Percentiles rank a stretch among this genome's conserved stretches.
phyloP scores from a whole-genome alignment of 2,329 filamentous ascomycete species.

The Phymatotrichopsis omnivora region DNA sequence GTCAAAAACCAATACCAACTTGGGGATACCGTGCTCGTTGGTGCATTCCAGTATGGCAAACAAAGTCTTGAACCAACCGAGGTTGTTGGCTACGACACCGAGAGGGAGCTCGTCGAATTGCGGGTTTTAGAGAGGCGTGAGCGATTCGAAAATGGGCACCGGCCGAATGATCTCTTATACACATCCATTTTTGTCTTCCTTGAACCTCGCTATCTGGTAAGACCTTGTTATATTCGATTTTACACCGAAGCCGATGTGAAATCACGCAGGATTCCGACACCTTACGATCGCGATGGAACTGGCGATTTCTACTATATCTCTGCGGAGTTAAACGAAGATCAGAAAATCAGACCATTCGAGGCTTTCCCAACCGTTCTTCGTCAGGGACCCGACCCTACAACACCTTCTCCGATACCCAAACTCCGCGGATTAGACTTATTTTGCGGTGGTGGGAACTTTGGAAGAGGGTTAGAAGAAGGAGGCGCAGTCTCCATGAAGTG shows the following conservation, averaged over 20 bases:
- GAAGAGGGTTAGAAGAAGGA: constrained; percentile 63
- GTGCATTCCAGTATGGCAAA: constrained; percentile 32
- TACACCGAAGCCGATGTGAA: constrained; percentile 25
- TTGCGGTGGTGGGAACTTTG: constrained; percentile 68
- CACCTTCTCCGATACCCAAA: constrained; percentile 31
- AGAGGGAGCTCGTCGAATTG: constrained; percentile 36
- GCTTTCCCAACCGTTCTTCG: constrained; percentile 30
- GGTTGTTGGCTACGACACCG: constrained; percentile 39
- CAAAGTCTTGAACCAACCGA: constrained; percentile 51
- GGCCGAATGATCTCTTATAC: constrained; percentile 46
- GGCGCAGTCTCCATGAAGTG: constrained; percentile 54
- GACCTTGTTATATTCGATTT: constrained; percentile 53
- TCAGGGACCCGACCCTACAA: constrained; percentile 47
- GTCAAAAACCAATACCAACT: constrained; percentile 35
- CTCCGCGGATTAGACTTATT: constrained; percentile 61
- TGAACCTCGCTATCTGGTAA: constrained; percentile 38
- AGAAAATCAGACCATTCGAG: constrained; percentile 35
- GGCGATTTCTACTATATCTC: constrained; percentile 56
- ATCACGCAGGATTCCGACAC: constrained; percentile 42
- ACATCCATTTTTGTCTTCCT: constrained; percentile 41
- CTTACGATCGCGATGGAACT: constrained; percentile 55
- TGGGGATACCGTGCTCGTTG: constrained; percentile 53
- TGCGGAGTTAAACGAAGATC: constrained; percentile 22
- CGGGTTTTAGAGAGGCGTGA: constrained; percentile 46
- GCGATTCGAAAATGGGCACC: constrained; percentile 34